Evolutionary conservation across 2,329 filamentous ascomycete genomes (phyloP).

Genomic region (Bipolaris victoriae): DNA sequence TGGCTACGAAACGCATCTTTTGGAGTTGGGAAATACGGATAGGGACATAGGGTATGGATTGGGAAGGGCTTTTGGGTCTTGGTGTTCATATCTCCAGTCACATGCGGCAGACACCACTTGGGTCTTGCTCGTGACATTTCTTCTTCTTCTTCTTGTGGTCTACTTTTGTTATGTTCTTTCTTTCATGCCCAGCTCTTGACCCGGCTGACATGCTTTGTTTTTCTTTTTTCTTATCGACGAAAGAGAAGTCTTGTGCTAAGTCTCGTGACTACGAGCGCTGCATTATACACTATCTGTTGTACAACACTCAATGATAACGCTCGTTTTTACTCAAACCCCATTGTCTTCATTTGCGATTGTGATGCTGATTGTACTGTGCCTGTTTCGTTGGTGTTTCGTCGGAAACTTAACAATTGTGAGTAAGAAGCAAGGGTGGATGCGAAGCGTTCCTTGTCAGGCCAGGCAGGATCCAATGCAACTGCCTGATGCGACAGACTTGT

Average conservation of each 20-base stretch:
- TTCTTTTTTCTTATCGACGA: slow-evolving; percentile 14
- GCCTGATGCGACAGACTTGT: neutral
- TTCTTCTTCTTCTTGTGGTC: slow-evolving; percentile 10
- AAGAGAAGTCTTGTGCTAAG: slow-evolving; percentile 20
- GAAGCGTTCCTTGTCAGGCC: neutral
- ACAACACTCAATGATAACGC: slow-evolving; percentile 22
- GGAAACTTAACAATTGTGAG: neutral
- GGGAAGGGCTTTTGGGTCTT: slow-evolving; percentile 16
- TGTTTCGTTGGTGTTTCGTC: neutral
- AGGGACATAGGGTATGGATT: slow-evolving; percentile 13
- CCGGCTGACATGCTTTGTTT: slow-evolving; percentile 24
- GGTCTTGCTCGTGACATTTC: slow-evolving; percentile 15
- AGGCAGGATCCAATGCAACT: neutral
- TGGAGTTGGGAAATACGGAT: slow-evolving; percentile 30
- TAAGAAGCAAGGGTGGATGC: neutral
- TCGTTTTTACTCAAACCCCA: slow-evolving; percentile 12
- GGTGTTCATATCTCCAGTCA: slow-evolving; percentile 23
- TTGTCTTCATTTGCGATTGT: neutral
- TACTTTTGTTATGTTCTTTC: slow-evolving; percentile 20
- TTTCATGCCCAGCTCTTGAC: slow-evolving; percentile 23
- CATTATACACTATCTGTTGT: slow-evolving; percentile 19
- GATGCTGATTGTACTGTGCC: neutral
- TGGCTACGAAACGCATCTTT: slow-evolving; percentile 26
- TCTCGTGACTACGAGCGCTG: slow-evolving; percentile 15
- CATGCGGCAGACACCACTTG: slow-evolving; percentile 15